phyloP scores from a whole-genome alignment of 805 yeast genomes.

The Teunomyces barrocoloradensis region DNA sequence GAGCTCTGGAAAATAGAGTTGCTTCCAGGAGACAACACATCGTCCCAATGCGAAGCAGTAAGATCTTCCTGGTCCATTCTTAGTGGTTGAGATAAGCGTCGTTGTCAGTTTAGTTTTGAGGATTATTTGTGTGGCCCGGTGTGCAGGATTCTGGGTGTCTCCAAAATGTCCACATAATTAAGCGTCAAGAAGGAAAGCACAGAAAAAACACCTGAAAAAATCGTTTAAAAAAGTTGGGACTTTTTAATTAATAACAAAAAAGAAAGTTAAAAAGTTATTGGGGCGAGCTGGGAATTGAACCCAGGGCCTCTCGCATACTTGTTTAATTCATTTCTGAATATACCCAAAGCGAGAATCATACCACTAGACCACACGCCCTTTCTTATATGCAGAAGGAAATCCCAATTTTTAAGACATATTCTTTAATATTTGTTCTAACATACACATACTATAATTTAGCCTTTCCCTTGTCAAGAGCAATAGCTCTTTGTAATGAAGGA shows the following conservation, averaged over 20 bases:
- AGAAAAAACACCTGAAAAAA: too few species aligned
- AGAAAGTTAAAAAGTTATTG: slow-evolving; percentile 10
- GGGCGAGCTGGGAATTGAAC: slow-evolving; percentile 57
- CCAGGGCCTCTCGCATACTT: slow-evolving; percentile 59
- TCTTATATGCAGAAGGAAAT: not conserved
- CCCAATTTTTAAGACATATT: not conserved
- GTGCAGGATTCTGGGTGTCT: not conserved
- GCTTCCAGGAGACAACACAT: slow-evolving; percentile 42
- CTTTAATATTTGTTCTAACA: too few species aligned
- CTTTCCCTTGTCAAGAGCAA: not conserved
- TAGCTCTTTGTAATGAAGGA: slow-evolving; percentile 1
- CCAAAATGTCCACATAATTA: too few species aligned
- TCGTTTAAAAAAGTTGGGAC: too few species aligned
- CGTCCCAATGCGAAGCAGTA: slow-evolving; percentile 62
- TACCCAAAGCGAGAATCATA: slow-evolving; percentile 34
- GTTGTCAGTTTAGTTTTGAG: not conserved
- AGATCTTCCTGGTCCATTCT: slow-evolving; percentile 48
- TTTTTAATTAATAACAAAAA: not conserved
- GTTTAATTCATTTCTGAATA: slow-evolving; percentile 2
- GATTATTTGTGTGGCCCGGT: not conserved
- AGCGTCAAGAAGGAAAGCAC: too few species aligned
- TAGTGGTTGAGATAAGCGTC: not conserved
- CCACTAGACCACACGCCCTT: slow-evolving; percentile 33
- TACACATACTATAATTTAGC: not conserved
- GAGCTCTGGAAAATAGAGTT: not conserved